phyloP scores from a whole-genome alignment of 2,329 filamentous ascomycete species.

The Aspergillus arachidicola region DNA sequence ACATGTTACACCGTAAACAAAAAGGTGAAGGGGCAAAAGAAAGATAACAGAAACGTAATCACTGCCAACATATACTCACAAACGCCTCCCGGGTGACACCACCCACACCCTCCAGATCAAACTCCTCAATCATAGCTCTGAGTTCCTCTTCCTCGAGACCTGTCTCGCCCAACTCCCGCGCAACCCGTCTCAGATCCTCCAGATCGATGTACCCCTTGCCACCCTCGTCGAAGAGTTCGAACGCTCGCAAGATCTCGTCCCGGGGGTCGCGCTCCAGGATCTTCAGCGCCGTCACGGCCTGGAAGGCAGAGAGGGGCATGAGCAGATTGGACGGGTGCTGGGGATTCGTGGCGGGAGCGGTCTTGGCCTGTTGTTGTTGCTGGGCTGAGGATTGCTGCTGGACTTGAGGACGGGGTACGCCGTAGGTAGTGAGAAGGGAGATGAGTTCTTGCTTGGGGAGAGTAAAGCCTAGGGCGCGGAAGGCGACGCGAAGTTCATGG shows the following conservation, averaged over 20 bases:
- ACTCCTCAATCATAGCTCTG: constrained; percentile 95
- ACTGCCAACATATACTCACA: constrained; percentile 66
- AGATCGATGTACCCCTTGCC: constrained; percentile 89
- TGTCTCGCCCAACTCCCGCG: constrained; percentile 82
- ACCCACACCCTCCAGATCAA: constrained; percentile 91
- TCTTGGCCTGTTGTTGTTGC: constrained; percentile 43
- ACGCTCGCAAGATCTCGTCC: constrained; percentile 89
- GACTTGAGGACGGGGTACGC: constrained; percentile 67
- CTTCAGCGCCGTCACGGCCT: constrained; percentile 75
- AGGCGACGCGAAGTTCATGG: constrained; percentile 95
- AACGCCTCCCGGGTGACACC: constrained; percentile 68
- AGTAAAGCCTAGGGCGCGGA: constrained; percentile 94
- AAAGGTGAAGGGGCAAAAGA: constrained; percentile 5
- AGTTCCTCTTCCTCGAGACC: constrained; percentile 91
- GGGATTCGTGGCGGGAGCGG: constrained; percentile 47
- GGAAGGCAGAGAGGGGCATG: constrained; percentile 72
- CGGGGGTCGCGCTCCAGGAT: constrained; percentile 82
- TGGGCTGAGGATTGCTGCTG: constrained; percentile 34
- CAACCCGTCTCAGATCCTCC: constrained; percentile 83
- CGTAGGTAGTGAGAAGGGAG: constrained; percentile 77
- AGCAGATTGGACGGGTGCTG: constrained; percentile 68
- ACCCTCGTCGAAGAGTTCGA: constrained; percentile 89
- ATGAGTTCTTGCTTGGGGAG: constrained; percentile 84
- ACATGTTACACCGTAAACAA: constrained; percentile 9
- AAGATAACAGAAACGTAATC: constrained; percentile 21